Base-by-base conservation (phyloP, 106 monocot genomes). In the Allium cepa region DNA sequence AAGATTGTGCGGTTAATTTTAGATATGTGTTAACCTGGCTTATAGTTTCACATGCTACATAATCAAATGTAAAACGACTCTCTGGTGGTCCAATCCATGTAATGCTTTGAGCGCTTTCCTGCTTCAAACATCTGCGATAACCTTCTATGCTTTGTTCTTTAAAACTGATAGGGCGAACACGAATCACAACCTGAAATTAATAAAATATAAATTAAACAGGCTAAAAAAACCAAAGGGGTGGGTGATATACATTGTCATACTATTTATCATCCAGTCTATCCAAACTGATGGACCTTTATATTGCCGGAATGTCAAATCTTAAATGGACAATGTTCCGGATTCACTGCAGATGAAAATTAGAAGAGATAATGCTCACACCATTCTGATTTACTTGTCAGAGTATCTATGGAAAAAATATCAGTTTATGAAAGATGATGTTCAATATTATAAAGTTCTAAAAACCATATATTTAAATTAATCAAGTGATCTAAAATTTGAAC, bases 41-140 rank as follows among this genome's bases (percentile, higher is more conserved):
- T 15, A 91, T 73, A 53, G 84, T 79, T 84, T 96, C 95, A 72
- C 95, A 91, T 11, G 95, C 88, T 12, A 96, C 83, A 84, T 96
- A 88, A 66, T 96, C 95, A 75, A 96, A 96, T 52, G 85, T 82
- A 76, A 96, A 91, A 49, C 86, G 70, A 36, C 79, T 57, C 46
- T 96, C 91, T 55, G 91, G 83, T 64, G 88, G 88, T 51, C 91
- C 95, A 59, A 86, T 82, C 91, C 91, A 91, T 48, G 84, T 73
- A 69, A 96, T 83, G 46, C 72, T 80, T 50, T 96, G 95, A 46
- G 86, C 60, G 72, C 50, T 88, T 26, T 96, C 95, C 57, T 91
- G 95, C 79, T 88, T 96, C 68, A 91, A 71, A 74, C 95, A 96
- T 82, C 95, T 84, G 47, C 74, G 74, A 57, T 88, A 82, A 61